Base-by-base conservation (phyloP, 495 filamentous ascomycete species). In the Penicillium goetzii region DNA sequence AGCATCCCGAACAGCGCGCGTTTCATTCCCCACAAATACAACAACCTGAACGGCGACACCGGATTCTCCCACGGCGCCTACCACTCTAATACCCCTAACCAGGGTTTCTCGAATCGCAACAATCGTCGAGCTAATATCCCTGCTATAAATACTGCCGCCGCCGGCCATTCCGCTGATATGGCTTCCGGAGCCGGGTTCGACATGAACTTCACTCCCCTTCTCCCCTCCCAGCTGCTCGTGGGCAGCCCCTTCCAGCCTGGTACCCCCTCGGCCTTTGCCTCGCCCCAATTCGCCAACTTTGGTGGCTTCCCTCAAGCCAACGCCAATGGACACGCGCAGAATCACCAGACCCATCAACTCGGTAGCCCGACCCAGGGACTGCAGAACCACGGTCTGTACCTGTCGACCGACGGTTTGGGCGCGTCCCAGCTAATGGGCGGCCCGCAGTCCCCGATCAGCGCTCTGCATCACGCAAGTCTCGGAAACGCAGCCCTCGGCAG, bases 191-290 rank as follows among this genome's bases (percentile, higher is more conserved):
- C 91, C 41, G 92, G 85, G 34, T 97, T 91, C 71, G 93, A 98
- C 72, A 97, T 98, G 96, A 93, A 97, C 77, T 97, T 97, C 77
- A 97, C 95, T 47, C 96, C 96, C 52, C 83, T 99, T 62, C 85
- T 99, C 11, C 95, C 95, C 15, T 97, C 95, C 9, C 91, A 97
- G 76, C 85, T 99, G 67, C 87, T 99, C 26, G 87, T 99, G 26
- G 95, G 95, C 36, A 97, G 92, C 76, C 95, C 95, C 15, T 98
- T 98, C 74, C 94, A 98, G 77, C 92, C 95, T 9, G 95, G 94
- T 40, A 96, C 91, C 11, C 94, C 94, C 6, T 90, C 89, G 30
- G 88, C 90, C 33, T 98, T 98, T 76, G 85, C 88, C 40, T 96
- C 90, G 33, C 90, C 95, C 3, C 93, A 97, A 70, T 98, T 97